Evolutionary conservation across 768 basidiomycete genomes (phyloP), one percentile per base, ranked within the genome.

Genomic region (Lactifluus subvellereus): DNA sequence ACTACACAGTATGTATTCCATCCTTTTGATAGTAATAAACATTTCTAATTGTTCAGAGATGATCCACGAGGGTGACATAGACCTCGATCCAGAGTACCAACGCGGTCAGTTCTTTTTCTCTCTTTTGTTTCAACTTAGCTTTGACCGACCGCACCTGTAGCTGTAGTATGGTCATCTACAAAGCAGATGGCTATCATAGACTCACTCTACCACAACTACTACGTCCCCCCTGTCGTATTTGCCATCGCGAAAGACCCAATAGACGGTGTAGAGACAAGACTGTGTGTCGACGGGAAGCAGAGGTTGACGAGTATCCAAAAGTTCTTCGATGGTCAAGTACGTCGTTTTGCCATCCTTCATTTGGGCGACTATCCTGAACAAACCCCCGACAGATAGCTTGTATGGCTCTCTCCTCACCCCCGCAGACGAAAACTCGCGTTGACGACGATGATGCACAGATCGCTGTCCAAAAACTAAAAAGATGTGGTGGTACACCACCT

Each of bases 211-310:
- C 84, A 87, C 47, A 90, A 91, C 68, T 90, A 85, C 64, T 90
- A 89, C 55, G 79, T 93, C 8, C 90, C 91, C 0, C 87, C 90
- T 2, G 79, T 93, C n/a, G 85, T 92, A 4, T 91, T 93, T 65
- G 80, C 77, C 0, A 75, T 79, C 1, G 66, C 70, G 27, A 66
- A 60, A 6, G 70, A 71, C 14, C 64, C 64, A 18, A 74, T 79
- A 58, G 75, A 75, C 5, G 77, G 79, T 0, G 77, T 73, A 0
- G 75, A 77, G 58, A 67, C 79, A 13, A 69, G 77, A 66, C 71
- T 82, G 0, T 89, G 87, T 66, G 87, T 89, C 9, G 89, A 91
- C 66, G 91, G 91, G 6, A 93, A 93, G 70, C 91, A 93, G 70
- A 75, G 91, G 11, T 69, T 91, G 45, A 91, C 89, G 0, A 89